phyloP scores from a whole-genome alignment of 106 monocot genomes.

The Platanthera guangdongensis region DNA sequence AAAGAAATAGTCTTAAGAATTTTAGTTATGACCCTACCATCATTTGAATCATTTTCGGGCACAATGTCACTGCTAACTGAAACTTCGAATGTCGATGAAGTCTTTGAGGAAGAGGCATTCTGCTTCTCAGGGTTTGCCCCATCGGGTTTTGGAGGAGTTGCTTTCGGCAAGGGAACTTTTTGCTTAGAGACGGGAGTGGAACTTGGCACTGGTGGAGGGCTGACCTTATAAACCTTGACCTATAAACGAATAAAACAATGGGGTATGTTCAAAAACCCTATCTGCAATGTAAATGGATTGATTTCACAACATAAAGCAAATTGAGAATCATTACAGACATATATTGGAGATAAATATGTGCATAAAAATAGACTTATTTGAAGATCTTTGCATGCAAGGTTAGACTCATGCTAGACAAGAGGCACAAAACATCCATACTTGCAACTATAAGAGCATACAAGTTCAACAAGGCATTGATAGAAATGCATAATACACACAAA shows the following conservation, averaged over 20 bases:
- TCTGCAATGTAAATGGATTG: not conserved
- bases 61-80: conserved; percentile 13
- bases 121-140: conserved; percentile 15
- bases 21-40: not conserved
- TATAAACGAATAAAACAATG: conserved; percentile 4
- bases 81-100: conserved; percentile 19
- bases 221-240: conserved; percentile 46
- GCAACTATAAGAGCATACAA: too few relatives aligned
- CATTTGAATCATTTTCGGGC: conserved; percentile 16
- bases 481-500: too few relatives aligned
- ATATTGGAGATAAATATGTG: too few relatives aligned
- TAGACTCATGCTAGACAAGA: too few relatives aligned
- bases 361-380: too few relatives aligned
- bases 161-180: conserved; percentile 7
- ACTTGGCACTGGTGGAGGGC: conserved; percentile 4
- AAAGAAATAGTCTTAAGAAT: not conserved
- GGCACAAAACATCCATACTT: too few relatives aligned
- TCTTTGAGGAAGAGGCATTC: conserved; percentile 10
- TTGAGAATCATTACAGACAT: not conserved
- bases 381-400: too few relatives aligned
- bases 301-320: not conserved
- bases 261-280: not conserved
- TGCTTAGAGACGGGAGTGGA: conserved; percentile 23
- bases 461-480: too few relatives aligned
- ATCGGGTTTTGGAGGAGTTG: not conserved